phyloP scores from a whole-genome alignment of 495 filamentous ascomycete species.

The Hyaloscypha variabilis region DNA sequence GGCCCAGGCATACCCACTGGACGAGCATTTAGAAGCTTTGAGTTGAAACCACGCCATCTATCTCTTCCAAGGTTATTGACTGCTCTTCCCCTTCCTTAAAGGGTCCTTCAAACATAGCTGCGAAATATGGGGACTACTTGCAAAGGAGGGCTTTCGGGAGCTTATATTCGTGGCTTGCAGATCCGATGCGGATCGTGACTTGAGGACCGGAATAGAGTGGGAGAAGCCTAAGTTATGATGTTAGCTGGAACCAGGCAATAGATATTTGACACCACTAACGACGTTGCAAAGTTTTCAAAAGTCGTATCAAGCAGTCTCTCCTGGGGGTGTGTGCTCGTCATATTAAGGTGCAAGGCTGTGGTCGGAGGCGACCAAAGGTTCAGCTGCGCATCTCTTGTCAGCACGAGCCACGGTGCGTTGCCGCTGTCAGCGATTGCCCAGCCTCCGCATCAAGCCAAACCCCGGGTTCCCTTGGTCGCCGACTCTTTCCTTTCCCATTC shows the following conservation, averaged over 20 bases:
- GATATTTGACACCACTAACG: constrained; percentile 19
- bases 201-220: constrained; percentile 24
- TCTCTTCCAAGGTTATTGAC: constrained; percentile 29
- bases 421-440: too few relatives aligned
- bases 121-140: constrained; percentile 32
- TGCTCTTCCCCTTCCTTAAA: constrained; percentile 31
- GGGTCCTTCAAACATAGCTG: constrained; percentile 32
- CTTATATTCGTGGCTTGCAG: constrained; percentile 30
- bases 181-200: constrained; percentile 26
- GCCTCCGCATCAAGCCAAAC: too few relatives aligned
- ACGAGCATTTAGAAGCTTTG: constrained; percentile 34
- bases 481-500: too few relatives aligned
- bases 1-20: constrained; percentile 35
- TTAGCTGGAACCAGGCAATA: constrained; percentile 17
- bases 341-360: constrained; percentile 13
- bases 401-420: too few relatives aligned
- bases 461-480: too few relatives aligned
- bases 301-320: constrained; percentile 20
- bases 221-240: constrained; percentile 15
- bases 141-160: constrained; percentile 34
- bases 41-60: constrained; percentile 29
- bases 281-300: constrained; percentile 20
- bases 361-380: constrained; percentile 17
- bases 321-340: constrained; percentile 16
- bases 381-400: too few relatives aligned